Evolutionary conservation across 1,139 yeast species (phyloP), one percentile per base, ranked within the genome.

Genomic region (Suhomyces choctaworum): DNA sequence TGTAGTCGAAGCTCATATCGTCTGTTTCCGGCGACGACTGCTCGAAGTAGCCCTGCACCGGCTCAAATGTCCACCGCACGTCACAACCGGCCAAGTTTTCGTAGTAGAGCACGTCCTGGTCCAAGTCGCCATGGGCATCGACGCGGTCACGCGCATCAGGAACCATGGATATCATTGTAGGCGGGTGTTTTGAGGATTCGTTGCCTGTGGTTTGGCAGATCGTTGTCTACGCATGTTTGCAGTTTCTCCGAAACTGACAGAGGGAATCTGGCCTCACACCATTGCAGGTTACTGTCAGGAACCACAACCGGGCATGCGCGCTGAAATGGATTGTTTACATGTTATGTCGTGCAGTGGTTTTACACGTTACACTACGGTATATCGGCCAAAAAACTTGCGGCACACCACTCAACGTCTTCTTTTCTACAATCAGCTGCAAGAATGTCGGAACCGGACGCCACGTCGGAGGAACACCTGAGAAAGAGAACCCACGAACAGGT

Each of bases 1-100:
- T 52, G 40, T 76, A 71, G 48, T 76, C 66, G 51, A 78, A 80
- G 15, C 46, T 46, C 50, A 62, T 50, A 34, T 76, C 82, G 45
- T 77, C 73, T 0, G 79, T 73, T 2, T 48, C 50, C 1, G 47
- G 43, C 27, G 61, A 62, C n/a, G 73, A 58, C 51, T 80, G 86
- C 32, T 62, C 61, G 62, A 80, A 79, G 41, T 72, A 66, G 1
- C 80, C 83, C 0, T 52, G 52, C 0, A 73, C 74, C 2, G 63
- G 56, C 32, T 62, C 66, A 45, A 75, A 76, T 4, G 39, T 36
- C 79, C 80, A 76, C 13, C 19, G 21, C 16, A 29, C 17, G 6
- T 31, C 39, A 3, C 16, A 21, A 12, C 16, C 11, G 19, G 37
- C 29, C 29, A 56, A 32, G 12, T 39, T 31, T 6, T 44, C 44